These are phyloP conservation scores for Dictyostelium capitatum DNA, from an alignment of 78 protist species.

Conservation along the genomic window DNA sequence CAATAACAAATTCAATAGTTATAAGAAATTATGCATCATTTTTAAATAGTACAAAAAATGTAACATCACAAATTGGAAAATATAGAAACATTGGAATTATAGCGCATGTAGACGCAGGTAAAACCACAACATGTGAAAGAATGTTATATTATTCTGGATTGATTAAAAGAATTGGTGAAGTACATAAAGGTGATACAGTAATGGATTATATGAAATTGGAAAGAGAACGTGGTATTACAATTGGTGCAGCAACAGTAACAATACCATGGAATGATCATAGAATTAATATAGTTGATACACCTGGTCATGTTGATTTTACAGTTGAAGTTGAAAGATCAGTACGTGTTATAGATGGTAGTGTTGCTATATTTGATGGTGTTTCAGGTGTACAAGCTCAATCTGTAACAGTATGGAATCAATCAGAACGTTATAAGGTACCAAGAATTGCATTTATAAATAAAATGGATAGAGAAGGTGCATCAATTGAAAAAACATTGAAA, in stretches of 20 bases:
- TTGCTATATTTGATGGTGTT: slow-evolving; percentile 94
- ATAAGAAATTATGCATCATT: slow-evolving; percentile 7
- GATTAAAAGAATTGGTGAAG: slow-evolving; percentile 85
- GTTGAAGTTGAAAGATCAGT: slow-evolving; percentile 94
- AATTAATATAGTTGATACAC: slow-evolving; percentile 97
- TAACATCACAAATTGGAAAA: slow-evolving; percentile 44
- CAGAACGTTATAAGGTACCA: slow-evolving; percentile 89
- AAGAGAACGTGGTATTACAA: slow-evolving; percentile 97
- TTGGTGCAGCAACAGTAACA: slow-evolving; percentile 91
- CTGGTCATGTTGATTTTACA: slow-evolving; percentile 99
- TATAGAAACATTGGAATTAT: slow-evolving; percentile 96
- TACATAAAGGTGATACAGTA: slow-evolving; percentile 94
- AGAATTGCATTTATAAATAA: slow-evolving; percentile 95
- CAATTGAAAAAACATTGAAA: slow-evolving; percentile 55
- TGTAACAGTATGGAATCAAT: slow-evolving; percentile 90
- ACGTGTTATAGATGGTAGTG: slow-evolving; percentile 94
- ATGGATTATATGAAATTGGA: slow-evolving; percentile 95
- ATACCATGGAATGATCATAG: slow-evolving; percentile 87
- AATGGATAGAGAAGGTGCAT: slow-evolving; percentile 95
- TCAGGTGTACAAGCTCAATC: slow-evolving; percentile 96
- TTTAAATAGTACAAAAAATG: not conserved
- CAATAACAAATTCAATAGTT: too few species aligned
- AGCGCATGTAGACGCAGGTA: slow-evolving; percentile 98
- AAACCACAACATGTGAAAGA: slow-evolving; percentile 96
- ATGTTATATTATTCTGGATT: slow-evolving; percentile 93